phyloP scores from a whole-genome alignment of 192 early-diverging fungal species.

The Gamsiella multidivaricata region DNA sequence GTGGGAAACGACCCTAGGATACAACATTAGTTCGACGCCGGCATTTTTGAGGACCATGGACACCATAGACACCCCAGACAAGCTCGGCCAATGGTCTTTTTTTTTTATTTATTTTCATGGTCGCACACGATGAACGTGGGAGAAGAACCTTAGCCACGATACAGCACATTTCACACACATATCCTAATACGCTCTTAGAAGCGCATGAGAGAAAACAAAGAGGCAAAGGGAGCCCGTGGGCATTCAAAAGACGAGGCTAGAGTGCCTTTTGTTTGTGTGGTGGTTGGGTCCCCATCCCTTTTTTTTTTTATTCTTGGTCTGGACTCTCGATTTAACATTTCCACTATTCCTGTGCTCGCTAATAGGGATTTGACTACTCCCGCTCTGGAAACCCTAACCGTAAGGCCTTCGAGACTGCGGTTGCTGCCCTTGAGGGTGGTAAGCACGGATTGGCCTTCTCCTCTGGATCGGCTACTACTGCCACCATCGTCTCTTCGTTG shows the following conservation, averaged over 20 bases:
- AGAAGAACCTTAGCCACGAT: too few species aligned
- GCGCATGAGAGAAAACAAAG: background rate
- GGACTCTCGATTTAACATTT: background rate
- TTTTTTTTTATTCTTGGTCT: too few species aligned
- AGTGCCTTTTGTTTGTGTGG: too few species aligned
- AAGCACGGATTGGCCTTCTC: slow-evolving; percentile 88
- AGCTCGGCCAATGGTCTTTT: too few species aligned
- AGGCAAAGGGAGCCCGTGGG: background rate
- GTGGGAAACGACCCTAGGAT: too few species aligned
- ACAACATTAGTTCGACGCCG: too few species aligned
- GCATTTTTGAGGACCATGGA: too few species aligned
- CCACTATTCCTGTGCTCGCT: background rate
- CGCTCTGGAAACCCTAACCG: slow-evolving; percentile 86
- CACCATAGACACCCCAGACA: too few species aligned
- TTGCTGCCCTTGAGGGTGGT: slow-evolving; percentile 92
- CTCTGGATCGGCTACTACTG: slow-evolving; percentile 88
- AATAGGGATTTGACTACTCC: slow-evolving; percentile 81
- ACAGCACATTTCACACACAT: too few species aligned
- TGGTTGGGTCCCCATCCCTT: background rate
- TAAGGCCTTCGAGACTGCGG: slow-evolving; percentile 80
- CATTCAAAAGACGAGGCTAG: too few species aligned
- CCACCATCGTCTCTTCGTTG: slow-evolving; percentile 79
- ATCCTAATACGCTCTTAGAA: background rate
- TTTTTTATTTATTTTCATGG: too few species aligned
- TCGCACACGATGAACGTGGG: too few species aligned